Conservation (phyloP, 208 protist genomes). For the Crithidia thermophila region DNA sequence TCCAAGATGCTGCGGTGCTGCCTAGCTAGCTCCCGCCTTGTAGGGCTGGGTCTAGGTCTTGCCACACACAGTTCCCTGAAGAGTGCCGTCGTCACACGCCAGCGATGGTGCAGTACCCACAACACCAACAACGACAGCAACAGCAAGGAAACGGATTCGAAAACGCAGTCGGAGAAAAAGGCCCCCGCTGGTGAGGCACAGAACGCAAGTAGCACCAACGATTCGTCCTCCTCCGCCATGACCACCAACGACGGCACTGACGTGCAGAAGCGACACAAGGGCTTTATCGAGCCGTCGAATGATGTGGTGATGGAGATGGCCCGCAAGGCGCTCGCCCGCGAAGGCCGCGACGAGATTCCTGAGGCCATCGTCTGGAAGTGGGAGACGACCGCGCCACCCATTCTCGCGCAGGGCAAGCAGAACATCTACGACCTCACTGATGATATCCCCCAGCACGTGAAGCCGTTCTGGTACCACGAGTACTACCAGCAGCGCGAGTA, state of each 20-base stretch:
- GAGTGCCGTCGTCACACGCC: background rate
- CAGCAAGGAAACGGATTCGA: background rate
- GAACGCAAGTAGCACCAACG: background rate
- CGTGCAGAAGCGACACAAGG: slow-evolving; percentile 42
- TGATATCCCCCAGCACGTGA: slow-evolving; percentile 87
- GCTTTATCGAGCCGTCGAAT: slow-evolving; percentile 82
- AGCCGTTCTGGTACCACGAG: slow-evolving; percentile 88
- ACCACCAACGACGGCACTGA: slow-evolving; percentile 3
- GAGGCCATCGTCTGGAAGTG: slow-evolving; percentile 80
- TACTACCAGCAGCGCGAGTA: slow-evolving; percentile 91
- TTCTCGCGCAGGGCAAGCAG: slow-evolving; percentile 77
- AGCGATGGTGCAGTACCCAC: slow-evolving; percentile 21
- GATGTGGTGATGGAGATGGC: slow-evolving; percentile 89
- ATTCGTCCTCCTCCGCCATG: background rate
- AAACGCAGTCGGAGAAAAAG: background rate
- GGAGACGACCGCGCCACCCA: slow-evolving; percentile 76
- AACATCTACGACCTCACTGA: slow-evolving; percentile 89
- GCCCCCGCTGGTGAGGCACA: background rate
- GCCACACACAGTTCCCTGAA: background rate
- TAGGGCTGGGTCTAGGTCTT: background rate
- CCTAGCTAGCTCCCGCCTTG: slow-evolving; percentile 13
- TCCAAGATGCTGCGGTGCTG: slow-evolving; percentile 26
- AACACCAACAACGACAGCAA: slow-evolving; percentile 15
- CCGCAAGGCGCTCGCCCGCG: slow-evolving; percentile 74
- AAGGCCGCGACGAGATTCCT: slow-evolving; percentile 73